Evolutionary conservation across 2,329 filamentous ascomycete genomes (phyloP), one percentile per base, ranked within the genome.

Genomic region (Blastomyces silverae): DNA sequence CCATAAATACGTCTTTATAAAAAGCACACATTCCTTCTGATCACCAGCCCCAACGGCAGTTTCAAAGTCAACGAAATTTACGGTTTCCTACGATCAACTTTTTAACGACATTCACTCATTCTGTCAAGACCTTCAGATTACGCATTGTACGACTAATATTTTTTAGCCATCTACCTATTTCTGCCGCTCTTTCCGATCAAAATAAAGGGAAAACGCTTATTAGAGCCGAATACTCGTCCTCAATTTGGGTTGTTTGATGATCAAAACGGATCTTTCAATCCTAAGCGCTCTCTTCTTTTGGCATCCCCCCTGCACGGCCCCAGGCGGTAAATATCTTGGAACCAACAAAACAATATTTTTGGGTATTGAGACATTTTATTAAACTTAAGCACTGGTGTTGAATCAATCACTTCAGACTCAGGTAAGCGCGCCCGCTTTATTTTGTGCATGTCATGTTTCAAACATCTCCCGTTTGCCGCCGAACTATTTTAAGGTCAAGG

Each of bases 341-440:
- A 48, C 17, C 59, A 25, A 44, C 42, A 50, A 44, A 46, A 28
- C 20, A 44, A 60, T 60, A 60, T 25, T 60, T 25, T 60, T 20
- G 6, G 39, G 10, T 28, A 44, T 44, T 28, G 59, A 17, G n/a
- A 42, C 34, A n/a, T n/a, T 57, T 11, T 42, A 37, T 57, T 57
- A 17, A 44, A 59, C 22, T 25, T 59, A 25, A 50, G 59, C 42
- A 15, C 59, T n/a, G 59, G 59, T n/a, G 17, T 50, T 61, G 59
- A 37, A 37, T 34, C 28, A n/a, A 61, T 61, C 50, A 15, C 39
- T n/a, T 10, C 11, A 20, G 61, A 39, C 53, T 20, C n/a, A 63
- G 50, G 62, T 63, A 63, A 63, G 62, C 53, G 62, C 53, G 34
- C 28, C 39, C 13, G 20, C 58, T 63, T 58, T 22, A 52, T 55